These are phyloP conservation scores for Aspergillus hancockii DNA, from an alignment of 495 filamentous ascomycete genomes.

Conservation along the genomic window DNA sequence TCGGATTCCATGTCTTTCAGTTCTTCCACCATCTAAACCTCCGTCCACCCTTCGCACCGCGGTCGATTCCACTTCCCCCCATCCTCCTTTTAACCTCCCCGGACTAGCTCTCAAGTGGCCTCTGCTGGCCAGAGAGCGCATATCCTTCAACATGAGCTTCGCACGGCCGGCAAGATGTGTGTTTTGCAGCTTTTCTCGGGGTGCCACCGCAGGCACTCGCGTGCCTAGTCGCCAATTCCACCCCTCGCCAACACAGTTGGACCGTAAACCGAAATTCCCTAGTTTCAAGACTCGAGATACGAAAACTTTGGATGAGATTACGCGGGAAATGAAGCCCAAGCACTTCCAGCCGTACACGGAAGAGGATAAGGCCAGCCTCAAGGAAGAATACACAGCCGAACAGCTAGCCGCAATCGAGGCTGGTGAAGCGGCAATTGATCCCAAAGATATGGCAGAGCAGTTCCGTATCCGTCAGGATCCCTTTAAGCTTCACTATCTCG, in stretches of 20 bases:
- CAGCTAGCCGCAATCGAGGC: constrained; percentile 86
- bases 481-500: constrained; percentile 72
- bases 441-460: constrained; percentile 72
- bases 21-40: constrained; percentile 11
- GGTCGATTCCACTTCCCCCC: constrained; percentile 16
- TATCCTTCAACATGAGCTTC: constrained; percentile 53
- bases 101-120: constrained; percentile 24
- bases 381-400: constrained; percentile 68
- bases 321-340: constrained; percentile 32
- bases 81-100: constrained; percentile 11
- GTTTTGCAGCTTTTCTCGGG: constrained; percentile 51
- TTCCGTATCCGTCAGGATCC: constrained; percentile 68
- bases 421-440: constrained; percentile 79
- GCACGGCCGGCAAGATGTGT: constrained; percentile 60
- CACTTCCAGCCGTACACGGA: constrained; percentile 65
- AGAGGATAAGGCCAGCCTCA: constrained; percentile 64
- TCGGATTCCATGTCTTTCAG: constrained; percentile 2
- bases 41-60: constrained; percentile 7
- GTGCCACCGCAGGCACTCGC: constrained; percentile 40
- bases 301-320: constrained; percentile 23
- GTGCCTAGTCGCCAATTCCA: constrained; percentile 55
- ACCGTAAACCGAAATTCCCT: constrained; percentile 37
- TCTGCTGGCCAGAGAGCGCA: constrained; percentile 31
- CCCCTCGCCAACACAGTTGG: constrained; percentile 39
- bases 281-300: constrained; percentile 22